Percentiles rank a stretch among this genome's conserved stretches.
phyloP scores from a whole-genome alignment of 768 basidiomycete genomes.

The Rhizopogon roseolus region DNA sequence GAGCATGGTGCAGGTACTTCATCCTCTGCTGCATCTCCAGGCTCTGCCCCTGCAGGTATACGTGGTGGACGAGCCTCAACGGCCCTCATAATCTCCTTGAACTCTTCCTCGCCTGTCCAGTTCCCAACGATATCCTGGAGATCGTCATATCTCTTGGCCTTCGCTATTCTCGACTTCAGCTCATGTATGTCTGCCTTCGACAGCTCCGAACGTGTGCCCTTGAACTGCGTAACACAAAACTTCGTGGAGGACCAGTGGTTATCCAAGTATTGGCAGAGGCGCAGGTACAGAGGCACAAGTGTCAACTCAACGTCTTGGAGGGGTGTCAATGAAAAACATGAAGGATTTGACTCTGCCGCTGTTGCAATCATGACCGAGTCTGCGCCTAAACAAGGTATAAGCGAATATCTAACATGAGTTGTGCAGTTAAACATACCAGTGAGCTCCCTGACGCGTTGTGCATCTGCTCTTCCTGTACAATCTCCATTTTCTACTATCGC shows the following conservation, averaged over 20 bases:
- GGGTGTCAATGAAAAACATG: slow-evolving; percentile 73
- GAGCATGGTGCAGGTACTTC: slow-evolving; percentile 26
- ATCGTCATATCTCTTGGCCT: slow-evolving; percentile 59
- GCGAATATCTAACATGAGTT: not conserved
- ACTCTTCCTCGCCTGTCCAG: slow-evolving; percentile 61
- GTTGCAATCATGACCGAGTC: slow-evolving; percentile 96
- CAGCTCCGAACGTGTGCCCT: slow-evolving; percentile 51
- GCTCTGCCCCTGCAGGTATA: not conserved
- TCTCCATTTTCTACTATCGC: slow-evolving; percentile 95
- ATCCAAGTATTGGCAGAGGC: slow-evolving; percentile 67
- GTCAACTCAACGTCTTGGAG: slow-evolving; percentile 64
- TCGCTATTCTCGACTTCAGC: slow-evolving; percentile 47
- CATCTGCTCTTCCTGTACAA: slow-evolving; percentile 75
- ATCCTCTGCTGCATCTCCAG: slow-evolving; percentile 23
- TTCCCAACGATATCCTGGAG: slow-evolving; percentile 45
- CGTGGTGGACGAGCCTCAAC: slow-evolving; percentile 31
- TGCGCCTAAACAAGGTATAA: slow-evolving; percentile 44
- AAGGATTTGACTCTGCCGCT: slow-evolving; percentile 89
- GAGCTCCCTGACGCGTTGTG: slow-evolving; percentile 61
- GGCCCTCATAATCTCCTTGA: slow-evolving; percentile 45
- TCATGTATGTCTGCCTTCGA: slow-evolving; percentile 56
- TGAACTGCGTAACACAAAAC: slow-evolving; percentile 83
- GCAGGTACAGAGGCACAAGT: slow-evolving; percentile 69
- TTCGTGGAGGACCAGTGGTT: slow-evolving; percentile 85
- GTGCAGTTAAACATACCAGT: slow-evolving; percentile 52